These are phyloP conservation scores for Diaporthe nobilis DNA, from an alignment of 2,329 filamentous ascomycete genomes.

Conservation along the genomic window DNA sequence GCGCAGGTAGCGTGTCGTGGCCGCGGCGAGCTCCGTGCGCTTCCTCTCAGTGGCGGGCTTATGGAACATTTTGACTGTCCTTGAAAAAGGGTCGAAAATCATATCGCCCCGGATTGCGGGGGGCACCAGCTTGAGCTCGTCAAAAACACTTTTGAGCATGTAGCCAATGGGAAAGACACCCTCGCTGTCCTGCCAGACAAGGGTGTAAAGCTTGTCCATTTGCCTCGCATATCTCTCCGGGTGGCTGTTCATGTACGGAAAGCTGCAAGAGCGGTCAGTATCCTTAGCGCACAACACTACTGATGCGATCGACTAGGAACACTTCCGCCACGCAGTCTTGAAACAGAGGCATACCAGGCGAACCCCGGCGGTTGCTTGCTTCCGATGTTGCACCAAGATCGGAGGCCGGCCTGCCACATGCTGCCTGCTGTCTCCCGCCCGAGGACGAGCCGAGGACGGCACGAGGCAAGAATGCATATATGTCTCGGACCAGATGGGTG, in stretches of 20 bases:
- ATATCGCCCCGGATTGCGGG: slow-evolving; percentile 69
- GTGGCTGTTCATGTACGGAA: slow-evolving; percentile 79
- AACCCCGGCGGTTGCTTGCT: slow-evolving; percentile 4
- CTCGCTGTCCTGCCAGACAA: slow-evolving; percentile 73
- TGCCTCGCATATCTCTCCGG: slow-evolving; percentile 68
- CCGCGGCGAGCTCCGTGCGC: slow-evolving; percentile 69
- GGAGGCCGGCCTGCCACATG: slow-evolving; percentile 13
- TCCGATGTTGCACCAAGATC: slow-evolving; percentile 31
- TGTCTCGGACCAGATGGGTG: slow-evolving; percentile 2
- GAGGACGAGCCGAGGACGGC: slow-evolving; percentile 13
- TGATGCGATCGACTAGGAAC: background rate
- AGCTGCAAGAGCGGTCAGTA: slow-evolving; percentile 64
- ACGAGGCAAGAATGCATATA: slow-evolving; percentile 28
- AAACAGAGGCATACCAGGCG: slow-evolving; percentile 3
- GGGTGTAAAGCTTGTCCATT: slow-evolving; percentile 75
- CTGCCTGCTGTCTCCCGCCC: slow-evolving; percentile 12
- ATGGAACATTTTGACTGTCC: slow-evolving; percentile 75
- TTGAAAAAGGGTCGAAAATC: slow-evolving; percentile 69
- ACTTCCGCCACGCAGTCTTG: background rate
- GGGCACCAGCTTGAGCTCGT: slow-evolving; percentile 63
- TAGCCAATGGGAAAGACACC: slow-evolving; percentile 77
- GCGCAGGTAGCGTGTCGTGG: slow-evolving; percentile 77
- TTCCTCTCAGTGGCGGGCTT: slow-evolving; percentile 69
- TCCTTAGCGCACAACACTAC: slow-evolving; percentile 26
- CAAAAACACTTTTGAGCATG: slow-evolving; percentile 65